Evolutionary conservation across 1,284 basidiomycete genomes (phyloP).

Genomic region (Xerocomus minutiporus): DNA sequence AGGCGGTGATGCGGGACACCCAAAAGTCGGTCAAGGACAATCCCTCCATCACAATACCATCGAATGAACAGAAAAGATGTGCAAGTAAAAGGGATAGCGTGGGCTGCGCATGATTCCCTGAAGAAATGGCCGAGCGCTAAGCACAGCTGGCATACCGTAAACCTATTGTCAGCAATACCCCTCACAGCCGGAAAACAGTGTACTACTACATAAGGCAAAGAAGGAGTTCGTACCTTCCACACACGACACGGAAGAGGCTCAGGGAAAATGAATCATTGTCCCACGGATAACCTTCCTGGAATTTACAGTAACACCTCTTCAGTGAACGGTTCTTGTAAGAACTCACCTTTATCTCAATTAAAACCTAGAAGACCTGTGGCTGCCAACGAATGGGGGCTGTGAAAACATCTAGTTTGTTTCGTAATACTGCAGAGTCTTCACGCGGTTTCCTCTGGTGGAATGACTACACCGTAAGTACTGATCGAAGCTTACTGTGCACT

Average conservation of each 20-base stretch:
- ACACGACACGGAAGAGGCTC: not conserved
- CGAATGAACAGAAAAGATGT: not conserved
- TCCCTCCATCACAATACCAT: slow-evolving; percentile 4
- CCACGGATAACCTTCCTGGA: not conserved
- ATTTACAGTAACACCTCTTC: not conserved
- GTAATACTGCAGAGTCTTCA: not conserved
- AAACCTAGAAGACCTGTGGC: not conserved
- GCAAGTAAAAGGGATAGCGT: not conserved
- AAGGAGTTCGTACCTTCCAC: not conserved
- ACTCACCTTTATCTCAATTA: not conserved
- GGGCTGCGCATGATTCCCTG: not conserved
- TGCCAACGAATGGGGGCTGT: not conserved
- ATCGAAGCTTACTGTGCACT: no score
- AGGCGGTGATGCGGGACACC: slow-evolving; percentile 10
- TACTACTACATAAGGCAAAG: not conserved
- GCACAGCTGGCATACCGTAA: not conserved
- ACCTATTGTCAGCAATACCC: not conserved
- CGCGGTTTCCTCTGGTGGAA: no score
- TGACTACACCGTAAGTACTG: no score
- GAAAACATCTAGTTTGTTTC: not conserved
- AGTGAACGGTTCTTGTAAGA: not conserved
- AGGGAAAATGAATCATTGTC: not conserved
- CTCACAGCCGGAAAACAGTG: not conserved
- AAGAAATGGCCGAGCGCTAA: not conserved
- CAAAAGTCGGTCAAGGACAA: slow-evolving; percentile 3